phyloP scores from a whole-genome alignment of 306 rosid species.

The Vachellia collinsii region DNA sequence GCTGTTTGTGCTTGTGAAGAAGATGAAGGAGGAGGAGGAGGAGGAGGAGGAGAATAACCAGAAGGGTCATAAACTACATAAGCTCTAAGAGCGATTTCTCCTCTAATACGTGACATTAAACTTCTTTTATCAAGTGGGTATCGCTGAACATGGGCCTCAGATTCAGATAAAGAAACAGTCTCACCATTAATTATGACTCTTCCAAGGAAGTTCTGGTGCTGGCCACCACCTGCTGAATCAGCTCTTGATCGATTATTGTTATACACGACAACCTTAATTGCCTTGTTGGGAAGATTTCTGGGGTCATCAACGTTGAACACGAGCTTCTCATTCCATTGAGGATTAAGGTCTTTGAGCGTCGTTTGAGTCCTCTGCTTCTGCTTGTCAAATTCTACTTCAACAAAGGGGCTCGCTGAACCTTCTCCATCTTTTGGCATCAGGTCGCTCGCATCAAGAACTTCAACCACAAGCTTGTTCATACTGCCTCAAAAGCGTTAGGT shows the following conservation, averaged over 20 bases:
- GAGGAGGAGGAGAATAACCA: conserved; percentile 10
- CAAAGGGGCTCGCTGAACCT: conserved; percentile 82
- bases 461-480: conserved; percentile 75
- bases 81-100: conserved; percentile 76
- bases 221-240: conserved; percentile 43
- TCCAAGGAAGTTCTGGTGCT: conserved; percentile 71
- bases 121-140: conserved; percentile 88
- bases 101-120: conserved; percentile 65
- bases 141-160: conserved; percentile 59
- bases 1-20: conserved; percentile 21
- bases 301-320: conserved; percentile 58
- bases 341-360: conserved; percentile 70
- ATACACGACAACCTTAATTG: conserved; percentile 61
- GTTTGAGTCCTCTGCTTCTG: conserved; percentile 66
- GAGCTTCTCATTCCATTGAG: conserved; percentile 75
- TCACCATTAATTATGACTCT: conserved; percentile 69
- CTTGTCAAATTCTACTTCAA: conserved; percentile 62
- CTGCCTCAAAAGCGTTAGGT: background rate
- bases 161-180: conserved; percentile 65
- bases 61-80: conserved; percentile 47
- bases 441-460: conserved; percentile 71
- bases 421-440: conserved; percentile 83
- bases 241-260: conserved; percentile 52
- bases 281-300: conserved; percentile 53
- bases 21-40: conserved; percentile 5